phyloP scores from a whole-genome alignment of 495 filamentous ascomycete species.

The Aspergillus carlsbadensis region DNA sequence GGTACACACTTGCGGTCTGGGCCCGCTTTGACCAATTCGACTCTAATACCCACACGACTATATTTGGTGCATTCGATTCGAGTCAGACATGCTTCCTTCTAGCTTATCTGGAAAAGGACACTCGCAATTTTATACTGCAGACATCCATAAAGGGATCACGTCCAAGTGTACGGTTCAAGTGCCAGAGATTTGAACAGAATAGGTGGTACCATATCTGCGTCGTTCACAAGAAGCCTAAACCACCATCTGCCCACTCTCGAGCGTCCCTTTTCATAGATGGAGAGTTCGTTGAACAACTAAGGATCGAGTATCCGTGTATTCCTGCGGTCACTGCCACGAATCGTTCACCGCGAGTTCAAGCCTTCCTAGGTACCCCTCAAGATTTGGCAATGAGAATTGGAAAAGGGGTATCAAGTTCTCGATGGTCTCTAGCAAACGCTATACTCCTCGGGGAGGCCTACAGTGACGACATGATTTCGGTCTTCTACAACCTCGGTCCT shows the following conservation, averaged over 20 bases:
- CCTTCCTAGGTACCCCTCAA: constrained; percentile 90
- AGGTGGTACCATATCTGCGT: constrained; percentile 92
- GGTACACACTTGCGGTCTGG: constrained; percentile 90
- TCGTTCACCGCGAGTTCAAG: constrained; percentile 68
- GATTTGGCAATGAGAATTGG: constrained; percentile 84
- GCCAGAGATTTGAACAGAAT: constrained; percentile 66
- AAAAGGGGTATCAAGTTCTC: constrained; percentile 68
- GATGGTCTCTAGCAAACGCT: constrained; percentile 85
- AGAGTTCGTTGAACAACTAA: constrained; percentile 89
- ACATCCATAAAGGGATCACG: constrained; percentile 84
- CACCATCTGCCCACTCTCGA: constrained; percentile 71
- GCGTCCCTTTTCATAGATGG: constrained; percentile 90
- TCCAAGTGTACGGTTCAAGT: constrained; percentile 92
- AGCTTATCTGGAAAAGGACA: constrained; percentile 91
- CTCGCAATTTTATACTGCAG: constrained; percentile 92
- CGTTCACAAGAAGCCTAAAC: constrained; percentile 73
- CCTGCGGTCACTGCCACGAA: constrained; percentile 54
- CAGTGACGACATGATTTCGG: constrained; percentile 88
- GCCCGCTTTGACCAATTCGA: constrained; percentile 86
- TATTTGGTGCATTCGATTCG: constrained; percentile 93
- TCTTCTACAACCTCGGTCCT: constrained; percentile 84
- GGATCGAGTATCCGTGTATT: constrained; percentile 76
- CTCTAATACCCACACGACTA: constrained; percentile 78
- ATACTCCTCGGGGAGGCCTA: constrained; percentile 85
- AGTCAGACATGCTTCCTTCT: constrained; percentile 93